phyloP scores from a whole-genome alignment of 345 rosid genomes.

The Theobroma cacao region DNA sequence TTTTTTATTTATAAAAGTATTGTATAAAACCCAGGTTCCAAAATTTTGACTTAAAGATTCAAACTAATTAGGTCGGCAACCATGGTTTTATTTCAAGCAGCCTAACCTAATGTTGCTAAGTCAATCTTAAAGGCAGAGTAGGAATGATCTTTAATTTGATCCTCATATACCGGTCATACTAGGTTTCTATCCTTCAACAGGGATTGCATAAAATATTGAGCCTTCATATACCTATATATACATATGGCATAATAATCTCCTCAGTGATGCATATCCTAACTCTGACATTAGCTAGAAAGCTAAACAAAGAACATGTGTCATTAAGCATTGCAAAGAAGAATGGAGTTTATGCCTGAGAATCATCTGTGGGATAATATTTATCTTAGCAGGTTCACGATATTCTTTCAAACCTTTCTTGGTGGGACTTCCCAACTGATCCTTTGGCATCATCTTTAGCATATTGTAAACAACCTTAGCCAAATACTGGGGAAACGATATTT shows the following conservation, averaged over 20 bases:
- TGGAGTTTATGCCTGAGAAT: neutral
- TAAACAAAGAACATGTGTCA: neutral
- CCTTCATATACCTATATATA: too few relatives aligned
- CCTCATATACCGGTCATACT: neutral
- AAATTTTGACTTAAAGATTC: neutral
- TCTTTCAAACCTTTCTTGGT: neutral
- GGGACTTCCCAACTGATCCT: neutral
- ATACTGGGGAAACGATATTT: neutral
- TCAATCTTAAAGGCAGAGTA: neutral
- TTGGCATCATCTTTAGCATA: neutral
- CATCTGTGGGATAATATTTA: neutral
- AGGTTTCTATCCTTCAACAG: neutral
- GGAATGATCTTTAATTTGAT: neutral
- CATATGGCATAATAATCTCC: neutral
- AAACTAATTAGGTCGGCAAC: neutral
- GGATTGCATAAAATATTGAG: neutral
- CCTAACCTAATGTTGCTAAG: conserved; percentile 12
- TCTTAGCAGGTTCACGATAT: neutral
- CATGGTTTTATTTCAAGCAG: neutral
- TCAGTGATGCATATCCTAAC: neutral
- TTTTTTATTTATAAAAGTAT: neutral
- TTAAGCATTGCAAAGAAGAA: neutral
- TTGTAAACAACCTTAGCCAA: neutral
- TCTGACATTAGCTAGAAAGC: neutral
- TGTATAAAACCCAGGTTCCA: neutral